These are phyloP conservation scores for Candida anglica DNA, from an alignment of 805 yeast species.

Conservation along the genomic window DNA sequence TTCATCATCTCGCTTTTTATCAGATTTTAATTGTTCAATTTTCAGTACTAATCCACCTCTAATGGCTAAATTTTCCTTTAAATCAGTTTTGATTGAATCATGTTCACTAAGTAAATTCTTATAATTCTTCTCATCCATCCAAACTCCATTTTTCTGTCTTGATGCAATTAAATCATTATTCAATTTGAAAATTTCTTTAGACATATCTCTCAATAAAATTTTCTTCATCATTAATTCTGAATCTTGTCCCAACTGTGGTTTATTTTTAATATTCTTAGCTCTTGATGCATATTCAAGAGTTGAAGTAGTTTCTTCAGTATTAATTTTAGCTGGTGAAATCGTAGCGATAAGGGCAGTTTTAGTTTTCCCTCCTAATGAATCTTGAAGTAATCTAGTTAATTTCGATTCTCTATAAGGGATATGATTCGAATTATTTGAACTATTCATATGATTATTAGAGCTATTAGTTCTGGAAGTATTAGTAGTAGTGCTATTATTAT, in stretches of 20 bases:
- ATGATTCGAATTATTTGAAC: constrained; percentile 38
- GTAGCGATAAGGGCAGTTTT: constrained; percentile 87
- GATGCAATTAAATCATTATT: constrained; percentile 62
- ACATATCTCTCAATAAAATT: constrained; percentile 50
- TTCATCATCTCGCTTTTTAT: neutral
- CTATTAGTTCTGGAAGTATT: no score
- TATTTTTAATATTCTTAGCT: constrained; percentile 74
- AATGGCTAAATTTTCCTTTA: constrained; percentile 12
- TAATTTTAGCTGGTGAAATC: constrained; percentile 74
- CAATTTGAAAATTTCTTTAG: constrained; percentile 50
- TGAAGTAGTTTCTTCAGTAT: constrained; percentile 77
- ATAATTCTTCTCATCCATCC: constrained; percentile 57
- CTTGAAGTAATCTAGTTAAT: constrained; percentile 69
- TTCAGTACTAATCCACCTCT: neutral
- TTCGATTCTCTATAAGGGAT: constrained; percentile 86
- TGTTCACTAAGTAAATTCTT: constrained; percentile 17
- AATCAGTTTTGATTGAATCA: constrained; percentile 23
- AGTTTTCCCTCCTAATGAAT: constrained; percentile 83
- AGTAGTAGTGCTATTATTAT: neutral
- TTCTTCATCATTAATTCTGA: constrained; percentile 45
- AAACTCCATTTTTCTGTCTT: constrained; percentile 61
- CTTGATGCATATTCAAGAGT: constrained; percentile 85
- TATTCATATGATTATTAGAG: no score
- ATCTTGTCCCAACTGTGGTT: constrained; percentile 46
- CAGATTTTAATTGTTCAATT: neutral